A percentile compares a stretch with the other conserved stretches of the same genome.
phyloP scores from a whole-genome alignment of 345 rosid species.

The Populus simonii region DNA sequence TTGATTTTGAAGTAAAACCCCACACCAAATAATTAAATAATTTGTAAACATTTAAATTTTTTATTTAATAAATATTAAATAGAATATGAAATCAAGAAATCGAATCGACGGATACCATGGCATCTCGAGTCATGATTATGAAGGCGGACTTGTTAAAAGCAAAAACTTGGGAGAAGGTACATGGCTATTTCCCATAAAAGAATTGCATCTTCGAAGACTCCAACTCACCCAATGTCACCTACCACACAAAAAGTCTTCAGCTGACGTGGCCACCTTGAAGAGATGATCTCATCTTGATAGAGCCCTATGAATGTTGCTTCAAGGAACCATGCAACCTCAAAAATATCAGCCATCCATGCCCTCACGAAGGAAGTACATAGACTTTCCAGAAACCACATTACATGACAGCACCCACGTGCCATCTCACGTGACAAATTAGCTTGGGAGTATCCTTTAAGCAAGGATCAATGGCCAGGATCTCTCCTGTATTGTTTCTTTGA shows the following conservation, averaged over 20 bases:
- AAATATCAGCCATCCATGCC: background rate
- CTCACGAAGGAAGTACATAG: no score
- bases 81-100: no score
- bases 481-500: slow-evolving; percentile 33
- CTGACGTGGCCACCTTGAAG: slow-evolving; percentile 17
- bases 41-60: no score
- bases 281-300: slow-evolving; percentile 6
- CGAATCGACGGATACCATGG: no score
- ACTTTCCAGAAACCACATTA: background rate
- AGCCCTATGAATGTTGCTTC: background rate
- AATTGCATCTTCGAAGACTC: background rate
- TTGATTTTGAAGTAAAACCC: no score
- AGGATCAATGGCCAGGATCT: slow-evolving; percentile 31
- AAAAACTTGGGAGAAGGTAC: background rate
- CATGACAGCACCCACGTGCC: slow-evolving; percentile 16
- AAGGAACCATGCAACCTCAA: slow-evolving; percentile 6
- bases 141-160: background rate
- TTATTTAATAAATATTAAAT: no score
- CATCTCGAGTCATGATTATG: background rate
- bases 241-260: slow-evolving; percentile 4
- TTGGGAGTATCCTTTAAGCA: background rate
- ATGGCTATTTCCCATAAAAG: background rate
- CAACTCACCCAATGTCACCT: slow-evolving; percentile 15
- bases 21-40: no score
- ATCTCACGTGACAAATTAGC: background rate